Conservation (phyloP, 2,329 filamentous ascomycete species). For the Epichloe scottii region DNA sequence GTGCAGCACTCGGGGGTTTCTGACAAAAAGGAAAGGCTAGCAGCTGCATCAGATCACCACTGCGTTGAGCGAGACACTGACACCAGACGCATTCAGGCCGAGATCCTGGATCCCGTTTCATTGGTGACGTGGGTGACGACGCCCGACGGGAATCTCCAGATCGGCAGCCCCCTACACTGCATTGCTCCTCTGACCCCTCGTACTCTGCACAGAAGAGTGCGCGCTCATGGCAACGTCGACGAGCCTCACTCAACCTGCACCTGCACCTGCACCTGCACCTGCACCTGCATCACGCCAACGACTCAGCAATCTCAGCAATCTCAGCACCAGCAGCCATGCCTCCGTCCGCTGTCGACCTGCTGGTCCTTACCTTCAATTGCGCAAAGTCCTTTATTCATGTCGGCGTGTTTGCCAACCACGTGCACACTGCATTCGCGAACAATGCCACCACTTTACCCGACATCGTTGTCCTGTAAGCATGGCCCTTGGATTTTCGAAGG, state of each 20-base stretch:
- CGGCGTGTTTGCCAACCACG: conserved; percentile 55
- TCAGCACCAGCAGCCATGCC: conserved; percentile 15
- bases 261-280: conserved; percentile 4
- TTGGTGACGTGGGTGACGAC: neutral
- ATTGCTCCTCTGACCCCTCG: neutral
- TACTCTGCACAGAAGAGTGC: neutral
- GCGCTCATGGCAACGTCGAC: conserved; percentile 4
- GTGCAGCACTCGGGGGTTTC: no score
- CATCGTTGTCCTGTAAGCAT: conserved; percentile 40
- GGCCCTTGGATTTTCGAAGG: neutral
- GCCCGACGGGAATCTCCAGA: neutral
- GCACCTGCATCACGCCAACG: conserved; percentile 2
- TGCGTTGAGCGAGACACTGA: no score
- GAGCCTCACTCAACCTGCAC: neutral
- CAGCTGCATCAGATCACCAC: no score
- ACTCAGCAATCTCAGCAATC: neutral
- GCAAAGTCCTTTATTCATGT: conserved; percentile 59
- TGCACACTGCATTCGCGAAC: conserved; percentile 47
- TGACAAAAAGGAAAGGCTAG: no score
- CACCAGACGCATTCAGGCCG: neutral
- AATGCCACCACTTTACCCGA: conserved; percentile 37
- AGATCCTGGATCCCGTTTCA: neutral
- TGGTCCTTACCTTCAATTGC: conserved; percentile 85
- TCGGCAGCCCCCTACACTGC: neutral
- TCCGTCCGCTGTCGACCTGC: conserved; percentile 48